Conservation (phyloP, 2,329 filamentous ascomycete genomes). For the Xylariaceae sp. region DNA sequence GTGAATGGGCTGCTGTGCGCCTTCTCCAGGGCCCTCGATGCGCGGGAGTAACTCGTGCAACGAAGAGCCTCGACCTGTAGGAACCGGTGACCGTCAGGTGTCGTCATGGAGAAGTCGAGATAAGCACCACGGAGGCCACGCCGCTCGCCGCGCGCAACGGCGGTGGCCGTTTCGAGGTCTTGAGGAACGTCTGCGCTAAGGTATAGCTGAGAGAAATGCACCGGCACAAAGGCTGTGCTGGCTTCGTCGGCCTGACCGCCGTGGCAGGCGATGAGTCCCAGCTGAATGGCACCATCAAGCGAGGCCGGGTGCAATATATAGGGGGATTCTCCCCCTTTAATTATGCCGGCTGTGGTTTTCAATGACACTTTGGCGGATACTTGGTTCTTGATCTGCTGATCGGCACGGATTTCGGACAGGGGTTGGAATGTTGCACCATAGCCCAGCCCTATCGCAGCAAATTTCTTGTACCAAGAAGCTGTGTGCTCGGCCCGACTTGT, state of each 20-base stretch:
- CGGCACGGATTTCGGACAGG: conserved; percentile 10
- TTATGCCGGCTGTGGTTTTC: neutral
- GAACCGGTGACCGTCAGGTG: conserved; percentile 12
- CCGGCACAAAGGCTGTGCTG: conserved; percentile 24
- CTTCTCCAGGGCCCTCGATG: conserved; percentile 6
- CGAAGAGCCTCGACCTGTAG: conserved; percentile 17
- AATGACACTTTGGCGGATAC: conserved; percentile 19
- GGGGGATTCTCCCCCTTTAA: conserved; percentile 23
- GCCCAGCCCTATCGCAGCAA: conserved; percentile 17
- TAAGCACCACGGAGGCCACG: conserved; percentile 25
- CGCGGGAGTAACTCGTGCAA: conserved; percentile 4
- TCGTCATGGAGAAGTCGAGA: conserved; percentile 20
- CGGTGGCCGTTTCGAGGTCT: neutral
- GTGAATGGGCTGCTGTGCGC: conserved; percentile 14
- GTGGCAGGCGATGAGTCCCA: conserved; percentile 30
- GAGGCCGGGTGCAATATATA: conserved; percentile 33
- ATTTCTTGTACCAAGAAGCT: conserved; percentile 27
- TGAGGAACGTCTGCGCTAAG: conserved; percentile 3
- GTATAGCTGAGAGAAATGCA: conserved; percentile 27
- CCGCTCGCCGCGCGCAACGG: conserved; percentile 8
- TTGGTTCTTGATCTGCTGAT: conserved; percentile 15
- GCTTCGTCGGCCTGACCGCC: conserved; percentile 23
- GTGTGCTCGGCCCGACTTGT: too few relatives aligned
- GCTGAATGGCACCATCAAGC: conserved; percentile 27
- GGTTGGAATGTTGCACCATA: conserved; percentile 22